Evolutionary conservation across 495 filamentous ascomycete genomes (phyloP), one percentile per base, ranked within the genome.

Genomic region (Elasticomyces elasticus): DNA sequence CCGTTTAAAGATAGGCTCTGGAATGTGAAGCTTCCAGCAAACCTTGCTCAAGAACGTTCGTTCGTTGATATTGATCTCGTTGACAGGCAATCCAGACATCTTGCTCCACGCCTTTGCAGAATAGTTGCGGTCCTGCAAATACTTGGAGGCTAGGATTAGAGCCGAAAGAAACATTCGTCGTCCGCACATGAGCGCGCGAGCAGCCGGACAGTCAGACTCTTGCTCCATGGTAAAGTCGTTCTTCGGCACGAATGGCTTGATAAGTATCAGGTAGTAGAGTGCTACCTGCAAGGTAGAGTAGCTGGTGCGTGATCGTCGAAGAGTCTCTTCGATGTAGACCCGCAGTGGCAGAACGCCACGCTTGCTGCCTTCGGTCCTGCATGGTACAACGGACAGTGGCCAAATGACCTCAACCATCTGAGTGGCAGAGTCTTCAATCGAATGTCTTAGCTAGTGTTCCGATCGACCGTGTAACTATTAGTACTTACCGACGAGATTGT

Each of bases 331-430:
- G 63, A 98, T 95, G 68, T 96, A 98, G 31, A 85, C 90, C 54
- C 91, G 85, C 56, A 98, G 76, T 53, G 91, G 89, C 56, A 98
- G 76, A 51, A 96, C 87, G 17, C 84, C 83, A 49, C 68, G 72
- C 13, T 79, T 76, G 54, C 70, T 45, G 33, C 61, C 63, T 31
- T 82, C 79, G 45, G 71, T 74, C 55, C 79, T 75, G 57, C 76
- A 75, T 19, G 67, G 60, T 26, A 75, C 72, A 23, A 80, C 75
- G 46, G 85, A 84, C 2, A 82, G 72, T n/a, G 94, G 91, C 92
- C 92, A 98, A 61, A 98, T 95, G 26, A 81, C 87, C 69, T 96
- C 90, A 28, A 98, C 91, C 69, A 96, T 95, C 69, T 96, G 88
- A 40, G 92, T 90, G 44, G 91, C 90, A 62, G 90, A 90, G 77